Evolutionary conservation across 2,329 filamentous ascomycete species (phyloP).

Genomic region (Cercospora sojina): DNA sequence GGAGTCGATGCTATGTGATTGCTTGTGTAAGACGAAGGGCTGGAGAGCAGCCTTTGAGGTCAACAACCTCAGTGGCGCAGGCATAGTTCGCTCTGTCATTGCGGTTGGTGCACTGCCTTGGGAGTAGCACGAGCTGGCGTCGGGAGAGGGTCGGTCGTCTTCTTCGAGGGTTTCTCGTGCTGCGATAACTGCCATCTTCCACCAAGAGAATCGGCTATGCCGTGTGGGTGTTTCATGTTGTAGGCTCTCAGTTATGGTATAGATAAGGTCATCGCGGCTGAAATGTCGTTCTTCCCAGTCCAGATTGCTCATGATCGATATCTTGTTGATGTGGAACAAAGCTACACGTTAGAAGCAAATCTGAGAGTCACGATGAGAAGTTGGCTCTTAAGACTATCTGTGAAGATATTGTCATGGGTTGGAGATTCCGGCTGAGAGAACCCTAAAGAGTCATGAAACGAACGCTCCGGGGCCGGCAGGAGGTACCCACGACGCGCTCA

Average conservation of each 20-base stretch:
- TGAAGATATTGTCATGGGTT: not conserved
- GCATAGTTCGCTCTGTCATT: not conserved
- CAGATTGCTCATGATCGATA: constrained; percentile 5
- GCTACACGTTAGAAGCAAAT: not conserved
- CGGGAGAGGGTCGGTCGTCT: constrained; percentile 2
- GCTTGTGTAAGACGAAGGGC: not conserved
- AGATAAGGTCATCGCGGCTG: not conserved
- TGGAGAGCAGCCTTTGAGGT: not conserved
- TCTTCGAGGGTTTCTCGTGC: not conserved
- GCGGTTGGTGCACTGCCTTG: not conserved
- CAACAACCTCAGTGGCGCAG: not conserved
- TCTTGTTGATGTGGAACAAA: not conserved
- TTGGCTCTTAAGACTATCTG: not conserved
- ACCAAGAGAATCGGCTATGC: constrained; percentile 8
- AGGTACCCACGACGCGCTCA: not conserved
- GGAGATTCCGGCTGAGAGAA: not conserved
- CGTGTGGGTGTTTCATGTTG: not conserved
- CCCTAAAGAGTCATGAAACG: not conserved
- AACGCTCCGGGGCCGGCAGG: not conserved
- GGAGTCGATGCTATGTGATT: constrained; percentile 1
- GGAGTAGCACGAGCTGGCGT: constrained; percentile 6
- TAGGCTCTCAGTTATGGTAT: not conserved
- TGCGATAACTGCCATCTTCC: not conserved
- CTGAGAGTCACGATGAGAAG: not conserved
- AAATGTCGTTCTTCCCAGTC: constrained; percentile 2